Evolutionary conservation across 768 basidiomycete species (phyloP).

Genomic region (Boletus pseudopeckii): DNA sequence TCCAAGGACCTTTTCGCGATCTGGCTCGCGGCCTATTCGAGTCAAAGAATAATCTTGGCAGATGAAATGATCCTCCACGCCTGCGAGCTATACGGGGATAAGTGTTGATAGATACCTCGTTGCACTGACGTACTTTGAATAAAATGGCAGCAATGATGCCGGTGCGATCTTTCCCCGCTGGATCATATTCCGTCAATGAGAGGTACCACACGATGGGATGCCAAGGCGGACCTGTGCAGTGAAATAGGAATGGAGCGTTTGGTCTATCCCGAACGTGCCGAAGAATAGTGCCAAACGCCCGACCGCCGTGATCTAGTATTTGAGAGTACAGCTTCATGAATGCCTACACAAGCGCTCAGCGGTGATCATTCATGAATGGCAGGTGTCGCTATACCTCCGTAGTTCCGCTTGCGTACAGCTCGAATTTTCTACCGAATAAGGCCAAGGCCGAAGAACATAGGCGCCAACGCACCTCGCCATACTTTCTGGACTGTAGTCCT

Average conservation of each 20-base stretch:
- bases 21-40: conserved; percentile 75
- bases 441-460: background rate
- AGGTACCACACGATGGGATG: background rate
- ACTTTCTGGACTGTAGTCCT: conserved; percentile 80
- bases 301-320: conserved; percentile 71
- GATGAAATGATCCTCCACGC: conserved; percentile 61
- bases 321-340: conserved; percentile 81
- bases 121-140: conserved; percentile 48
- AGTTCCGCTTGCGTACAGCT: conserved; percentile 75
- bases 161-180: conserved; percentile 81
- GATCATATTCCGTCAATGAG: background rate
- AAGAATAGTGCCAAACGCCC: conserved; percentile 66
- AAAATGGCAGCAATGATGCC: conserved; percentile 72
- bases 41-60: conserved; percentile 76
- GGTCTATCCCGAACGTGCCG: conserved; percentile 72
- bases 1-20: conserved; percentile 64
- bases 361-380: background rate
- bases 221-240: conserved; percentile 59
- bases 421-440: conserved; percentile 34
- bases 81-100: conserved; percentile 53
- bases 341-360: conserved; percentile 42
- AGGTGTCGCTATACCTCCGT: conserved; percentile 52
- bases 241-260: conserved; percentile 62
- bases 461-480: conserved; percentile 73
- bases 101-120: background rate